Percentiles rank a stretch among this genome's conserved stretches.
phyloP scores from a whole-genome alignment of 2,329 filamentous ascomycete genomes.

The Fusarium beomiforme region DNA sequence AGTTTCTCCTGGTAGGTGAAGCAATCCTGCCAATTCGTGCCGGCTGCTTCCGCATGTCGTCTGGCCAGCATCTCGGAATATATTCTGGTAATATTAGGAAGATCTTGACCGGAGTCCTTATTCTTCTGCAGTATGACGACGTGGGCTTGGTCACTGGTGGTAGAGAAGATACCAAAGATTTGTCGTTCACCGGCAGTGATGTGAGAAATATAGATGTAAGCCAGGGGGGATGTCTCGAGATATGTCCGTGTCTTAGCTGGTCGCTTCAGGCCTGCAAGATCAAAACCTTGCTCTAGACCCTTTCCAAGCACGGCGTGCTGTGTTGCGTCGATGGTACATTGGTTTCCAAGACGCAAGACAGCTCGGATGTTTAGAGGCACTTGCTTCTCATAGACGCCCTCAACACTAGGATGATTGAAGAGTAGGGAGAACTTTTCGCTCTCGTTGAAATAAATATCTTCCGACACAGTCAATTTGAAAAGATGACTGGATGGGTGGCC shows the following conservation, averaged over 20 bases:
- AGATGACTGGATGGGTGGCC: slow-evolving; percentile 93
- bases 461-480: slow-evolving; percentile 91
- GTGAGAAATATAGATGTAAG: slow-evolving; percentile 93
- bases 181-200: slow-evolving; percentile 90
- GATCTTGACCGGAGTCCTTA: slow-evolving; percentile 79
- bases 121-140: slow-evolving; percentile 88
- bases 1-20: slow-evolving; percentile 90
- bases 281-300: slow-evolving; percentile 93
- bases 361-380: slow-evolving; percentile 88
- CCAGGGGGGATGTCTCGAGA: slow-evolving; percentile 76
- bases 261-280: slow-evolving; percentile 78
- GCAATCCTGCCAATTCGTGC: slow-evolving; percentile 79
- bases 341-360: slow-evolving; percentile 87
- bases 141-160: slow-evolving; percentile 79
- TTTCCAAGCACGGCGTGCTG: slow-evolving; percentile 92
- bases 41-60: slow-evolving; percentile 72
- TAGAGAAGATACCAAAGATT: slow-evolving; percentile 93
- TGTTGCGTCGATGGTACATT: slow-evolving; percentile 91
- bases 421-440: slow-evolving; percentile 82
- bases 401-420: slow-evolving; percentile 92
- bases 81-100: slow-evolving; percentile 90
- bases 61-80: slow-evolving; percentile 80
- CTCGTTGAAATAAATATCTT: slow-evolving; percentile 87
- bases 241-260: slow-evolving; percentile 74
- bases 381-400: slow-evolving; percentile 96